Conservation (phyloP, 441 rosid species). For the Daphne laureola region DNA sequence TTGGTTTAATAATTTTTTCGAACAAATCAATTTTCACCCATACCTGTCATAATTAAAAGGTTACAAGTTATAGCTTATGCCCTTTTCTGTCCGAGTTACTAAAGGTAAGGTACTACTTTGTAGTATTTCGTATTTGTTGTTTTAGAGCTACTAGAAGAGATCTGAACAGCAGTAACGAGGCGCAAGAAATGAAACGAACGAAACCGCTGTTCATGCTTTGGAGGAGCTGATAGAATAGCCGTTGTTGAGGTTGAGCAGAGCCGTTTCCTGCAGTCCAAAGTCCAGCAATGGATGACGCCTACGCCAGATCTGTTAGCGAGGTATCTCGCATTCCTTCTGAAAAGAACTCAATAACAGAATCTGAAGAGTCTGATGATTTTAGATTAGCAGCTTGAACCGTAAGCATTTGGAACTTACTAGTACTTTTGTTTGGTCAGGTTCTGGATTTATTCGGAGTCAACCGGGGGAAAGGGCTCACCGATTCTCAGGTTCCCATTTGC, state of each 20-base stretch:
- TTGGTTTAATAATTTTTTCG: no score
- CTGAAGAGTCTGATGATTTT: background rate
- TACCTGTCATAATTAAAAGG: no score
- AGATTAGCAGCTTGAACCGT: no score
- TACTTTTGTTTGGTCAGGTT: conserved; percentile 40
- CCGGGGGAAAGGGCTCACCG: conserved; percentile 66
- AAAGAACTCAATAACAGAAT: background rate
- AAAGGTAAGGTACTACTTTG: no score
- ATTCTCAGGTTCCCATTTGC: conserved; percentile 62
- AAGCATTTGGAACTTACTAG: conserved; percentile 4
- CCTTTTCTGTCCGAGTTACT: no score
- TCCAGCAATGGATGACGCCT: conserved; percentile 80
- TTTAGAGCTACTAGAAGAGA: background rate
- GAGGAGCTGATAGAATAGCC: no score
- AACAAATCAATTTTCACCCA: no score
- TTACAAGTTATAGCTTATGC: no score
- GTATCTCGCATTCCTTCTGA: conserved; percentile 27
- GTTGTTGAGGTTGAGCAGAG: no score
- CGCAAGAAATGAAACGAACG: background rate
- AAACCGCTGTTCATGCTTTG: background rate
- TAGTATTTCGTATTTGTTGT: background rate
- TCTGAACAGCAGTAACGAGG: background rate
- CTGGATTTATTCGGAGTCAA: conserved; percentile 81
- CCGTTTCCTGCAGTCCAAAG: conserved; percentile 12
- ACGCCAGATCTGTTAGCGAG: conserved; percentile 90